phyloP scores from a whole-genome alignment of 2,329 filamentous ascomycete species.

The Neopestalotiopsis sp. region DNA sequence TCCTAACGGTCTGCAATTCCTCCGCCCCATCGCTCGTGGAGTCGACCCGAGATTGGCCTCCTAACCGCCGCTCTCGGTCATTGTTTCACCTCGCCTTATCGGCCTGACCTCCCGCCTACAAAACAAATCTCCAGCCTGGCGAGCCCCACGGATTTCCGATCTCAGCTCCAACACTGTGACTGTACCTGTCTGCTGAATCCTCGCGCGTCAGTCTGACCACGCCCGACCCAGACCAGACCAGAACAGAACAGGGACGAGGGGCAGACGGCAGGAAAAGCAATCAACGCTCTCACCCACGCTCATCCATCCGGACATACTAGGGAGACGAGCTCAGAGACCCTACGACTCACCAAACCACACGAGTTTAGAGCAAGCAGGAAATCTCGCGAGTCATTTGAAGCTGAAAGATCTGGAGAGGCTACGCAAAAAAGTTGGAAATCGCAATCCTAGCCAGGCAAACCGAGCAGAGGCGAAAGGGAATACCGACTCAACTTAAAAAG shows the following conservation, averaged over 20 bases:
- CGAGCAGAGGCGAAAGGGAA: background rate
- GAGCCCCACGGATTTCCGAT: conserved; percentile 25
- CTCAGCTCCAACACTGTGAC: background rate
- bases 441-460: background rate
- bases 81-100: conserved; percentile 25
- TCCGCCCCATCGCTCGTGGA: conserved; percentile 18
- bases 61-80: conserved; percentile 25
- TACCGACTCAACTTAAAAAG: background rate
- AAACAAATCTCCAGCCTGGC: conserved; percentile 19
- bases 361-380: background rate
- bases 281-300: background rate
- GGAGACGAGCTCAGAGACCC: background rate
- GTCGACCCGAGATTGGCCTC: conserved; percentile 22
- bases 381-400: background rate
- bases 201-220: background rate
- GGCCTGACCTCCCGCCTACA: conserved; percentile 19
- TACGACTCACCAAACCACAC: background rate
- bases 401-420: background rate
- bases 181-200: background rate
- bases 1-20: conserved; percentile 15
- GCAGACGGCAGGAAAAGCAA: conserved; percentile 10
- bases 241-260: conserved; percentile 2
- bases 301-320: too few relatives aligned
- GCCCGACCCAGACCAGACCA: background rate
- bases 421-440: background rate